Base-by-base conservation (phyloP, 768 basidiomycete species). In the Phaeotremella skinneri region DNA sequence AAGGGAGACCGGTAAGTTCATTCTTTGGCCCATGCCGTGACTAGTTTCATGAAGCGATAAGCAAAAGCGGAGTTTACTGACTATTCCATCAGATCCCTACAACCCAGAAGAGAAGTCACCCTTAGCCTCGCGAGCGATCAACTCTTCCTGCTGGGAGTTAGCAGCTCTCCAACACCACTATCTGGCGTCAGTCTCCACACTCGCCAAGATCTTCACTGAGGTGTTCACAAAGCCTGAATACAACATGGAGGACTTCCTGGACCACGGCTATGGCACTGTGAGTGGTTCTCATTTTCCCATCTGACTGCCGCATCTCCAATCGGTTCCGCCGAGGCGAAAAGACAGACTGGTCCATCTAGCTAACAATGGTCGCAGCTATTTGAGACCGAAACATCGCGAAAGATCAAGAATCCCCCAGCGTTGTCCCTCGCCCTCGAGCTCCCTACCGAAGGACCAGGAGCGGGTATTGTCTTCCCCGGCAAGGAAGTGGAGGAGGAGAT, bases 131-230 rank as follows among this genome's bases (percentile, higher is more conserved):
- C 80, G 84, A 52, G 94, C 94, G 0, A 80, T 94, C 14, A 83
- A 87, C 43, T 91, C 90, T 45, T 93, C 91, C 7, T 76, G 96
- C 14, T 98, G 96, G 96, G 94, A 99, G 78, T 82, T 99, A 32
- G 79, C 85, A 54, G 82, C 88, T 0, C 87, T 93, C 59, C 80
- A 83, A 59, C 76, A 81, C 23, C 94, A 99, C 76, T 97, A 97
- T 72, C 86, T 92, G 61, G 79, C 88, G 1, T 83, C 85, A 0
- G 87, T 94, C n/a, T 85, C 89, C n/a, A 90, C 90, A 0, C 76
- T 98, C 47, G 85, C 85, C 27, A 87, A 87, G 70, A 86, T 99
- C 55, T 90, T 96, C 66, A 82, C 82, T 13, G 91, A 93, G 72
- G 87, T 88, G 3, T 96, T 99, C 78, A 97, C 91, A 13, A 97